Evolutionary conservation across 768 basidiomycete genomes (phyloP), one percentile per base, ranked within the genome.

Genomic region (Strobilomyces echinocephalus): DNA sequence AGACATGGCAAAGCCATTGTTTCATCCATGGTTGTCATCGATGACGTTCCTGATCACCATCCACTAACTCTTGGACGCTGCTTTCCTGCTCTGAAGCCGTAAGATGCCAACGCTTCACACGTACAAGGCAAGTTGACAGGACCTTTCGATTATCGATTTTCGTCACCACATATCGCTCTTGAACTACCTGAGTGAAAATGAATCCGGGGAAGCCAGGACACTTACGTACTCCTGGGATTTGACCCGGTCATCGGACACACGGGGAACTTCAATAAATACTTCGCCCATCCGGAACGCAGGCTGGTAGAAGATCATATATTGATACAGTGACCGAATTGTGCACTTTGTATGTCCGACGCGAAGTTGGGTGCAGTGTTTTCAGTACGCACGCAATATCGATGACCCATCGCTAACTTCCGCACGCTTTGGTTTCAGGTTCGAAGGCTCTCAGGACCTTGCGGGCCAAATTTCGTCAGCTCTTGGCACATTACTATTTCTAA

Each of bases 191-290:
- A 33, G 46, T 44, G 35, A 40, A 41, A 54, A 40, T 45, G 21
- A 45, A 50, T 49, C 49, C 5, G 57, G 57, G 57, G 60, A 55
- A 52, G 44, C 16, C 28, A 46, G 15, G 14, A 51, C 12, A 8
- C 7, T 62, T 54, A 59, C 60, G 51, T 59, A 55, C 39, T 35
- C 16, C 11, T 24, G 47, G 24, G 50, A 48, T 38, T 45, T 39
- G 35, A 45, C n/a, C 33, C 35, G 51, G 18, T 33, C 18, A 15
- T 57, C 52, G 46, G 55, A 49, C 49, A 20, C 26, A 10, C 9
- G 16, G 8, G 38, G 40, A 35, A 24, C 15, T 16, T 45, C 3
- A 6, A 36, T 18, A 24, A 38, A 14, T 45, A 11, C 20, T 6
- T 12, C 9, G 31, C 43, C 16, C 24, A 35, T 33, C 12, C 15